Evolutionary conservation across 2,329 filamentous ascomycete species (phyloP), one percentile per base, ranked within the genome.

Genomic region (Microcera coccophila): DNA sequence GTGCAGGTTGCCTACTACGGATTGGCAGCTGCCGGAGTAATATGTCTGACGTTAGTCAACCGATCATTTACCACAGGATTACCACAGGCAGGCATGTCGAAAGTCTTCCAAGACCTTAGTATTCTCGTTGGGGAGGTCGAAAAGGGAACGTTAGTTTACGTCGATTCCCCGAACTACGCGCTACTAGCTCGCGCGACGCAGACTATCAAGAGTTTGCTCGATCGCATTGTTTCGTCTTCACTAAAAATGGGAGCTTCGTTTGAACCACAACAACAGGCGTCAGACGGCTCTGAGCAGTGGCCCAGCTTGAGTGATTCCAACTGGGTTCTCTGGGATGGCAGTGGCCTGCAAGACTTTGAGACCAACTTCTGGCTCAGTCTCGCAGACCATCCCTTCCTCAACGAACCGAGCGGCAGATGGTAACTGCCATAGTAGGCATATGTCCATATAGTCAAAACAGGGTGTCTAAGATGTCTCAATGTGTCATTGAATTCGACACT

Each of bases 331-430:
- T n/a, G n/a, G n/a, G n/a, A n/a, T n/a, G n/a, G n/a, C n/a, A n/a
- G n/a, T n/a, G n/a, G n/a, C n/a, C n/a, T n/a, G n/a, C n/a, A n/a
- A n/a, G 50, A 50, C 12, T 53, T 53, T 32, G 50, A 53, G 29
- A 44, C 45, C n/a, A 45, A 46, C 8, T 53, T 53, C 21, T 53
- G 50, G 50, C 35, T 45, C 1, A 47, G 45, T 32, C 41, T 53
- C 4, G 50, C 50, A n/a, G 50, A 51, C 18, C 50, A 53, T 20
- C 50, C 50, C n/a, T n/a, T n/a, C n/a, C n/a, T n/a, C n/a, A n/a
- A n/a, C n/a, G n/a, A n/a, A n/a, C n/a, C n/a, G n/a, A n/a, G n/a
- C n/a, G n/a, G n/a, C n/a, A n/a, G n/a, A n/a, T n/a, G n/a, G n/a
- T n/a, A n/a, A n/a, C n/a, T n/a, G n/a, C n/a, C n/a, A n/a, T n/a